Conservation (phyloP, 345 rosid species). For the Populus ilicifolia region DNA sequence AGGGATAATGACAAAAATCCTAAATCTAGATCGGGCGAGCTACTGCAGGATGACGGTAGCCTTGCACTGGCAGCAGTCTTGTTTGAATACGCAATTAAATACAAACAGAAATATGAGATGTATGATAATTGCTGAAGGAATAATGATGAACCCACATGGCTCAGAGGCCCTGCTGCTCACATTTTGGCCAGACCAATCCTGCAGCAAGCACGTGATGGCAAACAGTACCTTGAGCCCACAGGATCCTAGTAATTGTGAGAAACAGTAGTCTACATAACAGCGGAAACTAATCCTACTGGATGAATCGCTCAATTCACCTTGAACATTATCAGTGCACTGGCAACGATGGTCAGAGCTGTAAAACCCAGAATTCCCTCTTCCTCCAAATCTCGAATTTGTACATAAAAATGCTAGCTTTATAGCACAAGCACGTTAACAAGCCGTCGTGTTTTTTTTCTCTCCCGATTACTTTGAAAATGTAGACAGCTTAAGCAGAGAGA, state of each 20-base stretch:
- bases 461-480: not conserved
- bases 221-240: not conserved
- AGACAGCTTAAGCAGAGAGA: not conserved
- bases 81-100: too few species aligned
- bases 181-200: slow-evolving; percentile 90
- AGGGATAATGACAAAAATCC: too few species aligned
- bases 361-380: not conserved
- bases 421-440: not conserved
- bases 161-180: slow-evolving; percentile 75
- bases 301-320: slow-evolving; percentile 43
- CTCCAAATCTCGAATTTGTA: not conserved
- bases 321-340: slow-evolving; percentile 84
- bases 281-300: slow-evolving; percentile 7
- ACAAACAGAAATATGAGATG: slow-evolving; percentile 7
- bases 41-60: too few species aligned
- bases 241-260: not conserved
- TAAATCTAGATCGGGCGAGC: too few species aligned
- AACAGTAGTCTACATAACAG: not conserved
- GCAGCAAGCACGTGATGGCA: slow-evolving; percentile 18
- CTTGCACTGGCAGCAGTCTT: too few species aligned
- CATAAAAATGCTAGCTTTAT: not conserved
- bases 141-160: slow-evolving; percentile 86
- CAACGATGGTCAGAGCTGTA: slow-evolving; percentile 78
- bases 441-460: not conserved
- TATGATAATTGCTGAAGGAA: slow-evolving; percentile 75